phyloP scores from a whole-genome alignment of 371 early-diverging fungal species.

The Haplosporangium sp. region DNA sequence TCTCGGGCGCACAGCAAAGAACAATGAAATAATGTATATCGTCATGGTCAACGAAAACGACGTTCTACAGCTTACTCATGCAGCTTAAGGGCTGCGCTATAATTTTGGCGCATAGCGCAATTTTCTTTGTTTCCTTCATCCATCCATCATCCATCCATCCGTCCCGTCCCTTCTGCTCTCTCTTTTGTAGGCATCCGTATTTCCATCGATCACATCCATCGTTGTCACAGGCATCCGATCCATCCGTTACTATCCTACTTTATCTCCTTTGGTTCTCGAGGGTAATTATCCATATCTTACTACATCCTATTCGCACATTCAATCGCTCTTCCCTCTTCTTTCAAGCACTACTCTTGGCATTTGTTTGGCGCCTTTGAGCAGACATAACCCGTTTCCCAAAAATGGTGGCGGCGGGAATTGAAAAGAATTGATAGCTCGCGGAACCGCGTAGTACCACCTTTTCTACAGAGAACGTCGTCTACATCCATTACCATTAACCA shows the following conservation, averaged over 20 bases:
- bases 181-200: not conserved
- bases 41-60: constrained; percentile 22
- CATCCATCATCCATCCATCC: constrained; percentile 23
- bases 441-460: too few relatives aligned
- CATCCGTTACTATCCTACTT: too few relatives aligned
- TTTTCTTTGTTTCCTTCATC: constrained; percentile 5
- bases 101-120: too few relatives aligned
- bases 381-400: not conserved
- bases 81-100: too few relatives aligned
- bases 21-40: not conserved
- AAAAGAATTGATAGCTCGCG: not conserved
- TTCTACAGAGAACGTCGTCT: too few relatives aligned
- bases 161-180: not conserved
- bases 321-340: not conserved
- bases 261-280: not conserved
- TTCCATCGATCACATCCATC: not conserved
- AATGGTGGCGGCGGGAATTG: not conserved
- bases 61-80: too few relatives aligned
- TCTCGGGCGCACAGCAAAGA: too few relatives aligned
- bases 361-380: not conserved
- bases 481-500: too few relatives aligned
- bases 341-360: not conserved
- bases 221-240: not conserved
- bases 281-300: not conserved
- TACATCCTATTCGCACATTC: not conserved